phyloP scores from a whole-genome alignment of 768 basidiomycete species.

The Phanerodontia chrysosporium region DNA sequence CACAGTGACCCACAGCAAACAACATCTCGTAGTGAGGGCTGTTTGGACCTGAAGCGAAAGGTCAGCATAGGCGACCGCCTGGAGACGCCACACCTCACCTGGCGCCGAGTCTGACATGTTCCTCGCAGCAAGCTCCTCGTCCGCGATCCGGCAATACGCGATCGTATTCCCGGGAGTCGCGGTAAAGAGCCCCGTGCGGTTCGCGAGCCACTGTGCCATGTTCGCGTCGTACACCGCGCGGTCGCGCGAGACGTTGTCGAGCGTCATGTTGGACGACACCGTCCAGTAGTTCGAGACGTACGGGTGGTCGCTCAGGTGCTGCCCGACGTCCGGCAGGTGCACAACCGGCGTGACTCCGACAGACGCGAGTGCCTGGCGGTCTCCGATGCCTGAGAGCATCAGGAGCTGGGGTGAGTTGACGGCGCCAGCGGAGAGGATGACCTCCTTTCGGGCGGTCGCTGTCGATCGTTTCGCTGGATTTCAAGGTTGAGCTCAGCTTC shows the following conservation, averaged over 20 bases:
- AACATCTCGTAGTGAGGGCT: constrained; percentile 33
- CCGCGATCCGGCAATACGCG: constrained; percentile 21
- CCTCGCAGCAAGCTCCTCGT: constrained; percentile 14
- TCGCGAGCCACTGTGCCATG: constrained; percentile 23
- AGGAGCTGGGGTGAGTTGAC: constrained; percentile 21
- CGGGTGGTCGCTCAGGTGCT: constrained; percentile 17
- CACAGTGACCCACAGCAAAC: constrained; percentile 24
- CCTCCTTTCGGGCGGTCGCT: constrained; percentile 10
- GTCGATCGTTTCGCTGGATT: neutral
- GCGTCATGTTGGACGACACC: constrained; percentile 6
- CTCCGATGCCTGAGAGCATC: constrained; percentile 35
- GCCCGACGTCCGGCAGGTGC: constrained; percentile 37
- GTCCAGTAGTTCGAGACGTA: neutral
- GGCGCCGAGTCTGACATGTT: constrained; percentile 31
- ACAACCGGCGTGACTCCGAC: constrained; percentile 26
- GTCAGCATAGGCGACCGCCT: neutral
- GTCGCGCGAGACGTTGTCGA: constrained; percentile 5
- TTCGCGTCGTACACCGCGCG: constrained; percentile 9
- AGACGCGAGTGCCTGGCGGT: constrained; percentile 20
- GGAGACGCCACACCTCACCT: constrained; percentile 16
- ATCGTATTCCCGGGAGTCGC: constrained; percentile 21
- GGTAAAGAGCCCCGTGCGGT: constrained; percentile 27
- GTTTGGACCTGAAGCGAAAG: neutral
- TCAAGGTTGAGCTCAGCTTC: too few relatives aligned
- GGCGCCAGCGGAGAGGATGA: constrained; percentile 18